Percentiles rank a stretch among this genome's conserved stretches.
These are phyloP conservation scores for Sphagnum tenellum DNA, from an alignment of 225 moss, liverwort and hornwort genomes.

Conservation along the genomic window DNA sequence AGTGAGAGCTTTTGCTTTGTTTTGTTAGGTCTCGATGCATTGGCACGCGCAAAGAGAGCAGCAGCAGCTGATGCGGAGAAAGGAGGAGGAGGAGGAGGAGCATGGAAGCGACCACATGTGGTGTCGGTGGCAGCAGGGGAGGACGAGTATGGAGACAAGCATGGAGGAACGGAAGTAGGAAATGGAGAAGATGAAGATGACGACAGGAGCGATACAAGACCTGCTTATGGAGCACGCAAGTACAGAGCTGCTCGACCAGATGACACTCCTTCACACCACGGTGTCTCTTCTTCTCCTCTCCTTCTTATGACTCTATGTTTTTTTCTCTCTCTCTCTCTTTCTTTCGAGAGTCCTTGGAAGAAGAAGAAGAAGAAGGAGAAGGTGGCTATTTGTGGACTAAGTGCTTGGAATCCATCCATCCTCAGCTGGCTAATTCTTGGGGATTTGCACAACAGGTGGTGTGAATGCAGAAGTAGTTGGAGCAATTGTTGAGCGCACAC, in stretches of 20 bases:
- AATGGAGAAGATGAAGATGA: conserved; percentile 11
- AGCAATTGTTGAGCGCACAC: conserved; percentile 14
- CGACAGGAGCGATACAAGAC: conserved; percentile 7
- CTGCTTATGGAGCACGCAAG: conserved; percentile 28
- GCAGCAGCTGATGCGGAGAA: conserved; percentile 48
- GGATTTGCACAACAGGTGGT: conserved; percentile 10
- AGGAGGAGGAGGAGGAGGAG: conserved; percentile 26
- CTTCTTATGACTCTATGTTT: too few species aligned
- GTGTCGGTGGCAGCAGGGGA: conserved; percentile 35
- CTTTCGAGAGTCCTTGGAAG: too few species aligned
- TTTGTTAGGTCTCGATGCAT: conserved; percentile 35
- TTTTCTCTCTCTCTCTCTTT: too few species aligned
- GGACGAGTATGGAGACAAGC: conserved; percentile 26
- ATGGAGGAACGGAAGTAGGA: conserved; percentile 14
- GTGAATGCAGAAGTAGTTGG: conserved; percentile 19
- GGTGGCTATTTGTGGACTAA: too few species aligned
- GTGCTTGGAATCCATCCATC: too few species aligned
- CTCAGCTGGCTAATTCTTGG: not conserved
- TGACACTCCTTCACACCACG: conserved; percentile 20
- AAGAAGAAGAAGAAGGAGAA: too few species aligned
- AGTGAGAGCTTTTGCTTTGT: not conserved
- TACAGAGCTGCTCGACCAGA: conserved; percentile 28
- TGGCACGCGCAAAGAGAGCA: conserved; percentile 52
- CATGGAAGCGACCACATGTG: conserved; percentile 43
- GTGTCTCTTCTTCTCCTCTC: not conserved